Conservation (phyloP, 73 alveolate species). For the Durusdinium trenchii region DNA sequence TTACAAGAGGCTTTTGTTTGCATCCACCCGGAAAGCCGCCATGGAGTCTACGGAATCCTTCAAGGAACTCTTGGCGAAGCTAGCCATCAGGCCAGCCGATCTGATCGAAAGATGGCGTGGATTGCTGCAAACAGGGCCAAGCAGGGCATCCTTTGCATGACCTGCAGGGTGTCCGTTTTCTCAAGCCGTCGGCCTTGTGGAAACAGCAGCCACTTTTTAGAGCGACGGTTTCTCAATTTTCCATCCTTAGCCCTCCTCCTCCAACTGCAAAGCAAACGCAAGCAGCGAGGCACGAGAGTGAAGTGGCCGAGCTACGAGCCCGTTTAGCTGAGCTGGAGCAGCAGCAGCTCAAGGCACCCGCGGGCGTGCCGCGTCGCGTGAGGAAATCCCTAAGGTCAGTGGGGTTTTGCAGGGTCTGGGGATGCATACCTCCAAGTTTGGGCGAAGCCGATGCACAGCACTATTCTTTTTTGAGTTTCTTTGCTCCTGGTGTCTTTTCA, state of each 20-base stretch:
- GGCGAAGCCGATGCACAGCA: too few species aligned
- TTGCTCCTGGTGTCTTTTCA: too few species aligned
- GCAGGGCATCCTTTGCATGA: not conserved
- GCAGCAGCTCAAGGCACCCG: not conserved
- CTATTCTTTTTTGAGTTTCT: too few species aligned
- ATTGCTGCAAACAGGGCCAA: not conserved
- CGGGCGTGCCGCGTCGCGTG: not conserved
- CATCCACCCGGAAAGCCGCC: too few species aligned
- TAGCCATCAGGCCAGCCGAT: not conserved
- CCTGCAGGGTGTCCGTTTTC: not conserved
- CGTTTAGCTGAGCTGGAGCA: not conserved
- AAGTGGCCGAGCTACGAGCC: constrained; percentile 7
- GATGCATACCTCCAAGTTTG: too few species aligned
- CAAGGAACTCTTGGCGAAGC: not conserved
- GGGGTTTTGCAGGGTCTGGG: too few species aligned
- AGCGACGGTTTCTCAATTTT: not conserved
- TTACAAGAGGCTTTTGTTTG: too few species aligned
- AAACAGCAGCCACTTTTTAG: not conserved
- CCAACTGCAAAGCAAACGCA: not conserved
- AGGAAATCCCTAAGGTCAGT: not conserved
- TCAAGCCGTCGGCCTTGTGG: not conserved
- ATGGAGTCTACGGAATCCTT: not conserved
- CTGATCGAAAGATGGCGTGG: not conserved
- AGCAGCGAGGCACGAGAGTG: constrained; percentile 50
- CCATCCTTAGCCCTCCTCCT: not conserved